These are phyloP conservation scores for Kwoniella mangroviensis DNA, from an alignment of 768 basidiomycete genomes.

Conservation along the genomic window DNA sequence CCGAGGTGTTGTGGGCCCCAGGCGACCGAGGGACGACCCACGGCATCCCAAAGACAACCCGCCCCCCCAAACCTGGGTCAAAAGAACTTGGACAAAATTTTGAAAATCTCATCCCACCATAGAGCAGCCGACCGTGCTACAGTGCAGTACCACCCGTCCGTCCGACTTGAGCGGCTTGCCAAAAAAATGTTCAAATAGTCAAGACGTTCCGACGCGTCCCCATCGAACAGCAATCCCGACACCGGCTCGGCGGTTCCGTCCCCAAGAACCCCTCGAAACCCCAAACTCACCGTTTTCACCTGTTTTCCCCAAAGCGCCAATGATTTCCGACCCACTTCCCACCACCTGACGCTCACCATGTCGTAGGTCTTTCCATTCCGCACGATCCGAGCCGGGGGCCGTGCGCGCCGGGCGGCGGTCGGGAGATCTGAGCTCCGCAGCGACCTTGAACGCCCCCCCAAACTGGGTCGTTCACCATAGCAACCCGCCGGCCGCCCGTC, in stretches of 20 bases:
- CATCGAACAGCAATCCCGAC: not conserved
- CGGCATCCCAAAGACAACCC: constrained; percentile 67
- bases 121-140: not conserved
- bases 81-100: constrained; percentile 68
- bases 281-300: not conserved
- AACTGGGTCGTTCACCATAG: not conserved
- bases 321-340: not conserved
- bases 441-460: not conserved
- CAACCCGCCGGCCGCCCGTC: not conserved
- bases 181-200: constrained; percentile 4
- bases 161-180: not conserved
- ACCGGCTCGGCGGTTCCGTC: constrained; percentile 3
- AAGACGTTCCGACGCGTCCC: not conserved
- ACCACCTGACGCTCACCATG: not conserved
- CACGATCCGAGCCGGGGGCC: constrained; percentile 15
- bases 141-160: constrained; percentile 14
- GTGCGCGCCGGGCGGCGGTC: not conserved
- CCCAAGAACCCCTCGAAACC: not conserved
- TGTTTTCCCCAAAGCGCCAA: constrained; percentile 1
- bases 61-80: constrained; percentile 74
- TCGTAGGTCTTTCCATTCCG: constrained; percentile 5
- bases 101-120: constrained; percentile 6
- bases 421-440: not conserved
- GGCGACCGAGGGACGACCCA: not conserved
- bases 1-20: not conserved